A percentile compares a stretch with the other conserved stretches of the same genome.
phyloP scores from a whole-genome alignment of 352 stramenopile genomes.

The Elongisporangium undulatum region DNA sequence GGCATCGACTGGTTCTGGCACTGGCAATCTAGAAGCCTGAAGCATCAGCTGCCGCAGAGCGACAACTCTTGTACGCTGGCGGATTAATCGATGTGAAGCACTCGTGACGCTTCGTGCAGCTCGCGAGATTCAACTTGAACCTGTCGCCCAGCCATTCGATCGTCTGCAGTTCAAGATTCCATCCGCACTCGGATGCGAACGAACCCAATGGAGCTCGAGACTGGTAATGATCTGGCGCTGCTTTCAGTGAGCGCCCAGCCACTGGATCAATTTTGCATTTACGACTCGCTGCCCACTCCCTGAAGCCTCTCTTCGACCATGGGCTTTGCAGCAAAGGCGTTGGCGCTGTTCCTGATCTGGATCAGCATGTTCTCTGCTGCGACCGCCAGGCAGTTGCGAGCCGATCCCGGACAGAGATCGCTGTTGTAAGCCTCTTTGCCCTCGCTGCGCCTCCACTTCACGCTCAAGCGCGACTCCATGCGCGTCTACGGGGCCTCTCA shows the following conservation, averaged over 20 bases:
- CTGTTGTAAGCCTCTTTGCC: slow-evolving; percentile 5
- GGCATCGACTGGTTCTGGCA: not conserved
- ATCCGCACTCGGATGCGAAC: not conserved
- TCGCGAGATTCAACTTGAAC: not conserved
- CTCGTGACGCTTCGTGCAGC: not conserved
- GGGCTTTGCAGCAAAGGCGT: not conserved
- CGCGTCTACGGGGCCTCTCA: slow-evolving; percentile 19
- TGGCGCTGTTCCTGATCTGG: not conserved
- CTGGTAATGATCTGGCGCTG: not conserved
- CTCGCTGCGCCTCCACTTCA: slow-evolving; percentile 37
- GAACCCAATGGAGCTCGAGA: not conserved
- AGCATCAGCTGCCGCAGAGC: not conserved
- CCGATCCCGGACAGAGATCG: not conserved
- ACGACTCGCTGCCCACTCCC: not conserved
- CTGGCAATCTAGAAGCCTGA: not conserved
- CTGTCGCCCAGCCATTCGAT: not conserved
- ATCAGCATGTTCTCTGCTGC: not conserved
- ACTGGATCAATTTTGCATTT: not conserved
- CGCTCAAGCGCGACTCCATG: slow-evolving; percentile 33
- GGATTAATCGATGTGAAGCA: not conserved
- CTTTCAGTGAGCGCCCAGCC: not conserved
- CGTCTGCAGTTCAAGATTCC: not conserved
- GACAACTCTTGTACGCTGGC: not conserved
- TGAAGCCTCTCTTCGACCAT: not conserved
- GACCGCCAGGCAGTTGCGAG: not conserved